Percentiles rank a stretch among this genome's conserved stretches.
phyloP scores from a whole-genome alignment of 345 rosid species.

The sweet orange (Citrus sinensis) region DVS_A1.0 CM039161.1:5632501-5633000 shows the following conservation, averaged over 20 bases:
- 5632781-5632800: neutral
- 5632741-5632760: neutral
- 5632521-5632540: neutral
- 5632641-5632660: neutral
- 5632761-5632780: neutral
- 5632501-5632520: slow-evolving; percentile 1
- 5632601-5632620: neutral
- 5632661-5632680: neutral
- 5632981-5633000: neutral
- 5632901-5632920: neutral
- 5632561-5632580: neutral
- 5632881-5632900: slow-evolving; percentile 10
- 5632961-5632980: slow-evolving; percentile 9
- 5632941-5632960: slow-evolving; percentile 4
- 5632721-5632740: neutral
- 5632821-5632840: slow-evolving; percentile 19
- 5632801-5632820: slow-evolving; percentile 11
- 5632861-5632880: neutral
- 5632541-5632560: neutral
- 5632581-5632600: neutral
- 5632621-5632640: neutral
- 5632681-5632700: neutral
- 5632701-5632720: neutral
- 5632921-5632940: neutral
- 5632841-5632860: neutral